phyloP scores from a whole-genome alignment of 768 basidiomycete species.

The Leccinum ochraceum region DNA sequence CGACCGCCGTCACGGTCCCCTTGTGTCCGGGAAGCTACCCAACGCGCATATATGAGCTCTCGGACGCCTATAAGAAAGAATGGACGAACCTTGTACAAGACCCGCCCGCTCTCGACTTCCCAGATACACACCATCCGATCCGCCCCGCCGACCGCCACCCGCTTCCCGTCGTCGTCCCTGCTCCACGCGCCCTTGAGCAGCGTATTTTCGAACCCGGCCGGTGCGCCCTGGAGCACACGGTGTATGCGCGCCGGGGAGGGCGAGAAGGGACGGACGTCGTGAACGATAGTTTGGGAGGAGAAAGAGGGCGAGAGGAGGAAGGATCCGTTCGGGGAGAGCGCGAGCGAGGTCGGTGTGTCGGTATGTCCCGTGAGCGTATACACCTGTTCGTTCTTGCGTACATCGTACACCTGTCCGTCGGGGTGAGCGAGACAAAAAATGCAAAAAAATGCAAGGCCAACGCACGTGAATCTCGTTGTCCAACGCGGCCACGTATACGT shows the following conservation, averaged over 20 bases:
- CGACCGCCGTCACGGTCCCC: conserved; percentile 93
- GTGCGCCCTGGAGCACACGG: conserved; percentile 77
- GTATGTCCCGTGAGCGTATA: conserved; percentile 82
- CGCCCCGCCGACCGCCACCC: conserved; percentile 87
- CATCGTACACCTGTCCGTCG: conserved; percentile 58
- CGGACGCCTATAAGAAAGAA: background rate
- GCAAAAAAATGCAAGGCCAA: conserved; percentile 9
- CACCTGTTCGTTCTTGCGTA: conserved; percentile 78
- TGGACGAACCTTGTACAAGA: conserved; percentile 71
- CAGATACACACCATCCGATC: conserved; percentile 86
- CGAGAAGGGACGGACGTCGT: conserved; percentile 64
- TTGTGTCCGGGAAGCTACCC: conserved; percentile 94
- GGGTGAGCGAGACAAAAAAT: no score
- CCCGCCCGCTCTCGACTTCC: conserved; percentile 78
- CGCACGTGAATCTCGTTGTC: conserved; percentile 96
- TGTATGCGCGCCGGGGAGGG: conserved; percentile 81
- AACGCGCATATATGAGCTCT: background rate
- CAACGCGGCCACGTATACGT: conserved; percentile 86
- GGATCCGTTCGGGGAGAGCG: no score
- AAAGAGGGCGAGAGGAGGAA: no score
- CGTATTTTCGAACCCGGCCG: conserved; percentile 92
- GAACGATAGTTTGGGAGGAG: no score
- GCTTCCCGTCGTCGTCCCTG: conserved; percentile 75
- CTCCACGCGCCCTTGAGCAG: conserved; percentile 89
- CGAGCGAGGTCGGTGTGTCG: conserved; percentile 40